A percentile compares a stretch with the other conserved stretches of the same genome.
Evolutionary conservation across 306 rosid species (phyloP).

Genomic region (Glycine tomentella): DNA sequence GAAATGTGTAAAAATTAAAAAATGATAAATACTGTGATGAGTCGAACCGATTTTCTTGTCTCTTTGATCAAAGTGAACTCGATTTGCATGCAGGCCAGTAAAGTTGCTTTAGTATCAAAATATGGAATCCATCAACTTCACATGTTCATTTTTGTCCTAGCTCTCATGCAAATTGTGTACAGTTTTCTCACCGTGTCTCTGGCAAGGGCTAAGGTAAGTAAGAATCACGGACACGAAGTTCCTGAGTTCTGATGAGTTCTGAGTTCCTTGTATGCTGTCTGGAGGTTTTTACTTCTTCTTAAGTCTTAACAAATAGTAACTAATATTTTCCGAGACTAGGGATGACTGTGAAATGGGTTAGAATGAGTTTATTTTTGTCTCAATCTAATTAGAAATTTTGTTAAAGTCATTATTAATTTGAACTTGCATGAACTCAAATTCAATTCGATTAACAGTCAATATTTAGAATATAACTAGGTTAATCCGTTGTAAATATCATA

Average conservation of each 20-base stretch:
- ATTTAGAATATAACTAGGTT: no score
- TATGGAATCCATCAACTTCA: constrained; percentile 35
- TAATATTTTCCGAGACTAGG: no score
- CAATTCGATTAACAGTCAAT: no score
- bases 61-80: not conserved
- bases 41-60: not conserved
- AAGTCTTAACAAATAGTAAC: no score
- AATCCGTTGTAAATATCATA: no score
- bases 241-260: not conserved
- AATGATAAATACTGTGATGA: not conserved
- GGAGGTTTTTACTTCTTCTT: no score
- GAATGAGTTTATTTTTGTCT: no score
- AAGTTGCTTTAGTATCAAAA: constrained; percentile 33
- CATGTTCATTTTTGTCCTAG: constrained; percentile 24
- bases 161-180: constrained; percentile 37
- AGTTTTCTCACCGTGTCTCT: constrained; percentile 28
- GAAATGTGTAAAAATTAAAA: not conserved
- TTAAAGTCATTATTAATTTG: no score
- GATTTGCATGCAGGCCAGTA: not conserved
- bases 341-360: no score
- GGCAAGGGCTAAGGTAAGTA: constrained; percentile 38
- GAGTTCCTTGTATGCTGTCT: no score
- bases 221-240: not conserved
- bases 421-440: no score
- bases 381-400: no score